Evolutionary conservation across 169 alveolate genomes (phyloP).

Genomic region (Fabrea salina): DNA sequence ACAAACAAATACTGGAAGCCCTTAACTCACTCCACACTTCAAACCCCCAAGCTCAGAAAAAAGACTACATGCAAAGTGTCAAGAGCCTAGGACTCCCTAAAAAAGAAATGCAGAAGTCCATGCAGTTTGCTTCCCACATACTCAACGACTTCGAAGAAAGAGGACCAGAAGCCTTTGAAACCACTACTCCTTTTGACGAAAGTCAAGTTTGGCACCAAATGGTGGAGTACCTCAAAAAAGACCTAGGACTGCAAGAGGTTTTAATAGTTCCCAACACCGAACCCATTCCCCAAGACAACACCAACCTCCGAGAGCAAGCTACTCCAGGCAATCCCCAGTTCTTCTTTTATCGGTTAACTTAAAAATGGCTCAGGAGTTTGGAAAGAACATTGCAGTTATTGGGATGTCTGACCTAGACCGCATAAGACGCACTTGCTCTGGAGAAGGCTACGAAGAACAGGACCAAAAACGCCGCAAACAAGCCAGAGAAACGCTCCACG

Average conservation of each 20-base stretch:
- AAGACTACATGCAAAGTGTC: constrained; percentile 3
- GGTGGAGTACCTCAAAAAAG: constrained; percentile 36
- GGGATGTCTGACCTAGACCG: constrained; percentile 23
- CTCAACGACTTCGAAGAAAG: constrained; percentile 42
- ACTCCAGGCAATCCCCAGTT: constrained; percentile 39
- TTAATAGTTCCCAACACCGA: constrained; percentile 25
- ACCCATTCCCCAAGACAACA: not conserved
- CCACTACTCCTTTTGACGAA: constrained; percentile 56
- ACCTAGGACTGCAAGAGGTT: constrained; percentile 48
- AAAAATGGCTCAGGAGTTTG: constrained; percentile 22
- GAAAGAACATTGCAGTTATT: constrained; percentile 25
- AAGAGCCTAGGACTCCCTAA: not conserved
- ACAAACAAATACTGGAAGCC: not conserved
- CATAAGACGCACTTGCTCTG: constrained; percentile 17
- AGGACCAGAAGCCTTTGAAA: constrained; percentile 57
- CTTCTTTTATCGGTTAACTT: constrained; percentile 32
- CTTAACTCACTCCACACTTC: not conserved
- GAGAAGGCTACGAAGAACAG: not conserved
- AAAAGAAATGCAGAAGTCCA: constrained; percentile 5
- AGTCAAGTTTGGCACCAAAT: constrained; percentile 21
- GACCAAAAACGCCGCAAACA: constrained; percentile 4
- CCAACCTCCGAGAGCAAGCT: constrained; percentile 31
- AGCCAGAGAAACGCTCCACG: constrained; percentile 36
- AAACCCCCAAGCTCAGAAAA: not conserved
- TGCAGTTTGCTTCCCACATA: constrained; percentile 57